Base-by-base conservation (phyloP, 2,329 filamentous ascomycete species). In the Trichoderma afroharzianum region DNA sequence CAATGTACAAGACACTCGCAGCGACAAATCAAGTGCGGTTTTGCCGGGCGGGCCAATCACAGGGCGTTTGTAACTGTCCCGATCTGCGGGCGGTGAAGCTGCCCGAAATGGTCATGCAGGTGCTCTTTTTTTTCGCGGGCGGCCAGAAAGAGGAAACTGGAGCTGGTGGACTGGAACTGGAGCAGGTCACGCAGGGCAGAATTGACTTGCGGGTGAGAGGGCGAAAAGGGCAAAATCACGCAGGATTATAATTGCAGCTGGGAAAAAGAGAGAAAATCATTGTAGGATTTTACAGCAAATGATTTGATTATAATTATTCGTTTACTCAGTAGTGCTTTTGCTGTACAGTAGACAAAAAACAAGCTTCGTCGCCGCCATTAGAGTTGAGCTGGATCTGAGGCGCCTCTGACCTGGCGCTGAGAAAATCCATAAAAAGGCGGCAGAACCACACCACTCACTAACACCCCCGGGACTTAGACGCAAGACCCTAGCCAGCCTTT, bases 41-140 rank as follows among this genome's bases (percentile, higher is more conserved):
- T 1, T 68, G 18, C 26, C 11, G 47, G n/a, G n/a, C 18, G 61
- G 32, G n/a, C 68, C 68, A 71, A 71, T 71, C 68, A 47, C 61
- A 53, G n/a, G 21, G 26, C 50, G 68, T 63, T 36, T 50, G 66
- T 50, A 69, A 69, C 55, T 61, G 57, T 58, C 32, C 36, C 57
- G 64, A 68, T 58, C 68, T 24, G 68, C 68, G 68, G 68, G 68
- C 68, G 68, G 68, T 70, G 68, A 70, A 70, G 68, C 68, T 64
- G 50, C 68, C 61, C 47, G 26, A 61, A 28, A 43, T 66, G 68
- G 59, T 50, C 61, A 71, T 63, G 68, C 68, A 63, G 26, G 28
- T 62, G 66, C 47, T 33, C 15, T 47, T 47, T 39, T 39, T 28
- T 28, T 39, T 39, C 36, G 36, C 36, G 36, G 14, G 32, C 21